phyloP scores from a whole-genome alignment of 2,329 filamentous ascomycete genomes.

The Diplodia sapinea region DNA sequence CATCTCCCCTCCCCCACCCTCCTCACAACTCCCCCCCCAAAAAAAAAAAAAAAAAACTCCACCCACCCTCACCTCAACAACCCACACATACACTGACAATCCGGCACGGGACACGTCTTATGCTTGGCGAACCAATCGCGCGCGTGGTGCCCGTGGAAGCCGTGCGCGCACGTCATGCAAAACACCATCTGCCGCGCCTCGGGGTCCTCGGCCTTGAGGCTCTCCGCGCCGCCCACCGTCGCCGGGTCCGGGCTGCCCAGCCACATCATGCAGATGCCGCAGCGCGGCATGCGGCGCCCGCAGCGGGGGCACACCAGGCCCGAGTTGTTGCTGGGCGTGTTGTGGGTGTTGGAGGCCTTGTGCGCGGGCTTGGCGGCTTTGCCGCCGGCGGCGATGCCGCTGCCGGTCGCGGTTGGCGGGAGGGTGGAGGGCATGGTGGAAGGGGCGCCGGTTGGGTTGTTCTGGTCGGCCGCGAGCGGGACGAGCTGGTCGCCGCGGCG shows the following conservation, averaged over 20 bases:
- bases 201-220: constrained; percentile 50
- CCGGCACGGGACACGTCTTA: constrained; percentile 60
- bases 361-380: neutral
- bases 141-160: constrained; percentile 68
- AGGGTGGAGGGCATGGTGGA: neutral
- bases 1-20: no score
- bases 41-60: neutral
- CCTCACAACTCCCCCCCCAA: no score
- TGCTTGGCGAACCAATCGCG: constrained; percentile 65
- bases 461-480: neutral
- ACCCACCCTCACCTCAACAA: constrained; percentile 40
- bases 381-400: neutral
- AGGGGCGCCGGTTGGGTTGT: neutral
- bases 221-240: constrained; percentile 46
- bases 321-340: constrained; percentile 33
- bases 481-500: constrained; percentile 30
- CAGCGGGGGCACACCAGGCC: constrained; percentile 67
- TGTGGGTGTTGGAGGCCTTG: constrained; percentile 17
- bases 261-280: constrained; percentile 67
- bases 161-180: constrained; percentile 68
- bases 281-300: constrained; percentile 67
- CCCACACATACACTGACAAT: constrained; percentile 61
- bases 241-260: constrained; percentile 64
- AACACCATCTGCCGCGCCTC: constrained; percentile 65
- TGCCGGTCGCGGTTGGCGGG: neutral